These are phyloP conservation scores for Tricholoma bakamatsutake DNA, from an alignment of 768 basidiomycete species.

Conservation along the genomic window DNA sequence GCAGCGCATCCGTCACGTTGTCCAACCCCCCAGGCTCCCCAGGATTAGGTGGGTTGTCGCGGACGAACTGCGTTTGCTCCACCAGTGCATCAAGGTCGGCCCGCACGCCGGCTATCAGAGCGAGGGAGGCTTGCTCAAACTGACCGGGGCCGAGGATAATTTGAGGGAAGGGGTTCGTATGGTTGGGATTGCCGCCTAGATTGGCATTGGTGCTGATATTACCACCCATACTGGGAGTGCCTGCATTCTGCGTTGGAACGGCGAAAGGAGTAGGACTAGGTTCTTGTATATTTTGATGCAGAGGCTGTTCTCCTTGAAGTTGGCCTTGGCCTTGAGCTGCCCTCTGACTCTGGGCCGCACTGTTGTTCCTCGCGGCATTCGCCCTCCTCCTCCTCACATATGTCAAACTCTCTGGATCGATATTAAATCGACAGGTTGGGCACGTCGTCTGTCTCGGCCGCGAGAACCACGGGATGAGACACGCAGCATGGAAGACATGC, in stretches of 20 bases:
- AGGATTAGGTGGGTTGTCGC: neutral
- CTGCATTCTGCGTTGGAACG: neutral
- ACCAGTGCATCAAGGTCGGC: neutral
- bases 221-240: neutral
- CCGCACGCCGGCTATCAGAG: neutral
- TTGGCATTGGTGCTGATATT: neutral
- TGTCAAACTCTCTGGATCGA: slow-evolving; percentile 74
- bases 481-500: slow-evolving; percentile 76
- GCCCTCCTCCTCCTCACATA: slow-evolving; percentile 27
- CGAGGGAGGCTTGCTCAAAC: neutral
- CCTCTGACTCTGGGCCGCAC: neutral
- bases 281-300: neutral
- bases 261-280: neutral
- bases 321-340: neutral
- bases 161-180: neutral
- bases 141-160: neutral
- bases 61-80: neutral
- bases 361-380: slow-evolving; percentile 4
- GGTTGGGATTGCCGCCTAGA: neutral
- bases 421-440: slow-evolving; percentile 77
- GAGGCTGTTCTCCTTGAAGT: neutral
- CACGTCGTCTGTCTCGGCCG: slow-evolving; percentile 75
- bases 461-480: slow-evolving; percentile 80
- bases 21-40: neutral
- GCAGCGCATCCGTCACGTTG: neutral